Evolutionary conservation across 331 rosid genomes (phyloP), one percentile per base, ranked within the genome.

Genomic region (Rosa hybrid): DNA sequence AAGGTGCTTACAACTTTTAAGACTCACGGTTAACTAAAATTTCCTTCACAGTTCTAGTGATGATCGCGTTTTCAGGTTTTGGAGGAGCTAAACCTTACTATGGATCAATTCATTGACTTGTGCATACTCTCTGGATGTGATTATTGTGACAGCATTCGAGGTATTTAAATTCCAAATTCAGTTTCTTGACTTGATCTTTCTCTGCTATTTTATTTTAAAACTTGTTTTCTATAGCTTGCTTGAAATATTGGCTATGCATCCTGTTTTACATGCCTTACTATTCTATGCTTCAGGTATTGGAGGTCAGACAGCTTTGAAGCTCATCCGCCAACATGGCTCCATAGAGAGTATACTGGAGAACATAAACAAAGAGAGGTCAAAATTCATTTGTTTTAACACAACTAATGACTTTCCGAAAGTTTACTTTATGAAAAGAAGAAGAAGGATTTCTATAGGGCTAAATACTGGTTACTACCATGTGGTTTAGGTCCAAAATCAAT

Each of bases 91-190:
- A 85, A 85, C 80, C 86, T 93, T 76, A 88, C 89, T 77, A 91
- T 93, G 99, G 99, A 95, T 80, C 98, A 95, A 74, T 95, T 95
- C 88, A 90, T 95, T 78, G 98, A 95, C 77, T 84, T 95, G 72
- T 95, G 99, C 86, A 95, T 95, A 89, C 99, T 95, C 77, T 93
- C 96, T 80, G 97, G 98, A 70, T 95, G 98, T 79, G 98, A 95
- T 84, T 95, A 95, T 77, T 91, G 98, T 79, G 98, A 93, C 49
- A 93, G 86, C 84, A 92, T 95, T 77, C 91, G 99, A 91, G 98
- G 97, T 95, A 89, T 46, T 72, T 78, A 13, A 34, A 68, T 59
- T 75, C 77, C 5, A 59, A 62, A 68, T 39, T 38, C 12, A 30
- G 38, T 72, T 41, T 46, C 68, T 20, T 56, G 12, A 57, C 51